Percentiles rank a stretch among this genome's conserved stretches.
Conservation (phyloP, 139 green algal genomes). For the Chloropicon primus region DNA sequence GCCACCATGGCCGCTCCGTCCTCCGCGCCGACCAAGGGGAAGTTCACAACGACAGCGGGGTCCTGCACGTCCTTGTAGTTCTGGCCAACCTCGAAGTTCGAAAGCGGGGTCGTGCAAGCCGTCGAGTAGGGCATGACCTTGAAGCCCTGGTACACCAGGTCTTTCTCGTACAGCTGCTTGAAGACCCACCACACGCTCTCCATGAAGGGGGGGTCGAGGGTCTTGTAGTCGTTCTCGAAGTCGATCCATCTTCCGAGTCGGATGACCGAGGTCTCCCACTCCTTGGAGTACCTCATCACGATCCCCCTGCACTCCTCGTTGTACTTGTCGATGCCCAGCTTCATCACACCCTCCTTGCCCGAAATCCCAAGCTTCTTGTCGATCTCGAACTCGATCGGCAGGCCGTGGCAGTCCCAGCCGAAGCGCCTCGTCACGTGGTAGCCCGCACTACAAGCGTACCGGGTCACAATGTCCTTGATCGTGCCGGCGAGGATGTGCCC, state of each 20-base stretch:
- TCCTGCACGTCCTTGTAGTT: conserved; percentile 93
- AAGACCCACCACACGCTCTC: conserved; percentile 98
- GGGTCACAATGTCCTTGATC: conserved; percentile 96
- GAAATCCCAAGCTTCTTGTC: conserved; percentile 85
- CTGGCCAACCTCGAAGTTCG: conserved; percentile 96
- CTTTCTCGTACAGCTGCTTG: conserved; percentile 81
- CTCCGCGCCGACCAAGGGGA: conserved; percentile 42
- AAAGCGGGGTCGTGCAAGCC: conserved; percentile 77
- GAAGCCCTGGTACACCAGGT: conserved; percentile 93
- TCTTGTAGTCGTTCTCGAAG: conserved; percentile 99
- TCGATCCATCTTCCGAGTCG: conserved; percentile 97
- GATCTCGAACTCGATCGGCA: conserved; percentile 98
- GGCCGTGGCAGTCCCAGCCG: conserved; percentile 93
- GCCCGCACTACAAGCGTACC: conserved; percentile 74
- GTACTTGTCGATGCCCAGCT: conserved; percentile 92
- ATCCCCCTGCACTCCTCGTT: conserved; percentile 98
- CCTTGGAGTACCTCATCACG: conserved; percentile 76
- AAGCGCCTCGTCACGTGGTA: conserved; percentile 66
- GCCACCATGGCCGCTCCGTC: conserved; percentile 71
- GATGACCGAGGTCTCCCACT: conserved; percentile 88
- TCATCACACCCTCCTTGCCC: conserved; percentile 66
- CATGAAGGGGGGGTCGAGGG: conserved; percentile 92
- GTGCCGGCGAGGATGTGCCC: conserved; percentile 94
- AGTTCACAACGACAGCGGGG: conserved; percentile 60
- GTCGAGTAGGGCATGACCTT: conserved; percentile 99